These are phyloP conservation scores for Thinopyrum elongatum DNA, from an alignment of 176 grass and related monocot genomes.

Conservation along the genomic window DNA sequence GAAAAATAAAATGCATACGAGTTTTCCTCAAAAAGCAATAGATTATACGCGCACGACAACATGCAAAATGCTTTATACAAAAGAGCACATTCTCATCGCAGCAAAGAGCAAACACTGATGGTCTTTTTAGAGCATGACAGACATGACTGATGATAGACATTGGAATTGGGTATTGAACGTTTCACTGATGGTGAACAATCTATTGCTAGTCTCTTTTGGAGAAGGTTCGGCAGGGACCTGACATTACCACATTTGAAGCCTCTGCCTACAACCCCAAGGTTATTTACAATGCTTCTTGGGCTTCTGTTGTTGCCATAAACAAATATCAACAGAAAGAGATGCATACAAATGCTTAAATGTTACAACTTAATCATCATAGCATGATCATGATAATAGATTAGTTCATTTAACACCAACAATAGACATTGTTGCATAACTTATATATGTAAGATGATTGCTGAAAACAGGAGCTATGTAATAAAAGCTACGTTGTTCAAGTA, in stretches of 20 bases:
- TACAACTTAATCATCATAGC: not conserved
- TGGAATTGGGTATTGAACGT: not conserved
- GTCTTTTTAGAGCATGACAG: not conserved
- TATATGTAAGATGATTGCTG: not conserved
- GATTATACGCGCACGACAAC: no score
- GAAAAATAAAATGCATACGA: no score
- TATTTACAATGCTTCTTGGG: conserved; percentile 47
- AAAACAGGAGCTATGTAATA: not conserved
- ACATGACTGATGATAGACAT: not conserved
- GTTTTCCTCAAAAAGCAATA: no score
- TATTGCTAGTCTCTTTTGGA: conserved; percentile 21
- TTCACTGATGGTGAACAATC: conserved; percentile 1
- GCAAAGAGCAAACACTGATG: not conserved
- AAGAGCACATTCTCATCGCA: not conserved
- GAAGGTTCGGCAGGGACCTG: conserved; percentile 29
- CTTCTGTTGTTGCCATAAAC: conserved; percentile 25
- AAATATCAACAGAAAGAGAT: not conserved
- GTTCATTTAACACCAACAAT: not conserved
- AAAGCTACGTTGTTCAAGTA: not conserved
- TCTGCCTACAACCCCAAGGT: conserved; percentile 77
- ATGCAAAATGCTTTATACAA: not conserved
- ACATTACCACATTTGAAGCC: conserved; percentile 67
- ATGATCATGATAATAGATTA: not conserved
- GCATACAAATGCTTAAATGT: not conserved
- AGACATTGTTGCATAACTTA: not conserved